Evolutionary conservation across 441 rosid species (phyloP).

Genomic region (Populus trichocarpa): DNA sequence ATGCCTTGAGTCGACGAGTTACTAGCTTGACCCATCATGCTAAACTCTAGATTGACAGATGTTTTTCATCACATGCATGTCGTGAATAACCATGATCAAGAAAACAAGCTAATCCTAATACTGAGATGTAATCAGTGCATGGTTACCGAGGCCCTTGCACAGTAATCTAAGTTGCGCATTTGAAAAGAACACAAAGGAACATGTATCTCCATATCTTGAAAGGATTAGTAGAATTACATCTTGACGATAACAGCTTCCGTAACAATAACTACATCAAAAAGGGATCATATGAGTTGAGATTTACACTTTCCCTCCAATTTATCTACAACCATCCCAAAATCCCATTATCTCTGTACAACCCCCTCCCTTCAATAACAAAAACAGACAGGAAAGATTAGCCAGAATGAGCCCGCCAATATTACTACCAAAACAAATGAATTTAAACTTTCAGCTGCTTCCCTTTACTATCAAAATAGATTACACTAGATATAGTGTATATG

Average conservation of each 20-base stretch:
- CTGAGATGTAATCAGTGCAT: not conserved
- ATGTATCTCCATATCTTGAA: not conserved
- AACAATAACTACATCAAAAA: not conserved
- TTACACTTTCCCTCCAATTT: constrained; percentile 16
- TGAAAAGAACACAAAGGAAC: not conserved
- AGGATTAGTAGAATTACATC: not conserved
- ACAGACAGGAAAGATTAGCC: not conserved
- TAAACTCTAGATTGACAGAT: no score
- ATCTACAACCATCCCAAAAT: constrained; percentile 19
- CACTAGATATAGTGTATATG: not conserved
- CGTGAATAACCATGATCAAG: not conserved
- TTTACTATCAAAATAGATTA: constrained; percentile 23
- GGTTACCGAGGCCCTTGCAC: not conserved
- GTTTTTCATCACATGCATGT: no score
- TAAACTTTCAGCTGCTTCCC: constrained; percentile 22
- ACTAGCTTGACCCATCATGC: no score
- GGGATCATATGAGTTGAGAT: constrained; percentile 9
- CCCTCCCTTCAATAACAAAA: not conserved
- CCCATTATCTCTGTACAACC: not conserved
- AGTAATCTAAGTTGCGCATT: not conserved
- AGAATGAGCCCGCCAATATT: not conserved
- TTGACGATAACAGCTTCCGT: not conserved
- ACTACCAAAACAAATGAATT: constrained; percentile 18
- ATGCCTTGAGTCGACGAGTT: no score
- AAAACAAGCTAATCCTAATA: not conserved